Evolutionary conservation across 2,329 filamentous ascomycete species (phyloP).

Genomic region (Nemania abortiva): DNA sequence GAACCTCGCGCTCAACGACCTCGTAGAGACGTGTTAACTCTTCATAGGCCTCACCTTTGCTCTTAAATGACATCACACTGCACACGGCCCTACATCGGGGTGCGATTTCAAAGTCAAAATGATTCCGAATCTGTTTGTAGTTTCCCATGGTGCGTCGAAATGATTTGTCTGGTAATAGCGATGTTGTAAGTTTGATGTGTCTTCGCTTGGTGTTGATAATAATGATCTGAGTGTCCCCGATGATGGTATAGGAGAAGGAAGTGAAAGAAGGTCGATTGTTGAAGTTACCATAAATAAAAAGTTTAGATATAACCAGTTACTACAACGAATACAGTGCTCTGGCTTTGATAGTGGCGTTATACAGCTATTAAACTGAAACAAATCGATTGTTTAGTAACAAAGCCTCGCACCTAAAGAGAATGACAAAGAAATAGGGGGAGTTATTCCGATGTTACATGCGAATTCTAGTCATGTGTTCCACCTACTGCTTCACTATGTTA

Average conservation of each 20-base stretch:
- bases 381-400: neutral
- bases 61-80: neutral
- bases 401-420: neutral
- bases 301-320: too few species aligned
- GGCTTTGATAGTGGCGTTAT: too few species aligned
- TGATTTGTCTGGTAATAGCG: too few species aligned
- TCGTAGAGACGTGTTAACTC: neutral
- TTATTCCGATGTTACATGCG: neutral
- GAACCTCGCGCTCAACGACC: slow-evolving; percentile 2
- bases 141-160: neutral
- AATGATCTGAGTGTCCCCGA: neutral
- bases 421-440: neutral
- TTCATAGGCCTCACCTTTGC: neutral
- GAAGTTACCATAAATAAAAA: too few species aligned
- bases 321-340: too few species aligned
- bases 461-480: too few species aligned
- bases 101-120: neutral
- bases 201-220: neutral
- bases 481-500: too few species aligned
- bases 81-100: neutral
- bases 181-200: too few species aligned
- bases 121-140: neutral
- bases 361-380: too few species aligned
- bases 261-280: too few species aligned
- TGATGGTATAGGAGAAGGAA: too few species aligned